A percentile compares a stretch with the other conserved stretches of the same genome.
Evolutionary conservation across 805 yeast species (phyloP).

Genomic region (Soucietia sequanensis): DNA sequence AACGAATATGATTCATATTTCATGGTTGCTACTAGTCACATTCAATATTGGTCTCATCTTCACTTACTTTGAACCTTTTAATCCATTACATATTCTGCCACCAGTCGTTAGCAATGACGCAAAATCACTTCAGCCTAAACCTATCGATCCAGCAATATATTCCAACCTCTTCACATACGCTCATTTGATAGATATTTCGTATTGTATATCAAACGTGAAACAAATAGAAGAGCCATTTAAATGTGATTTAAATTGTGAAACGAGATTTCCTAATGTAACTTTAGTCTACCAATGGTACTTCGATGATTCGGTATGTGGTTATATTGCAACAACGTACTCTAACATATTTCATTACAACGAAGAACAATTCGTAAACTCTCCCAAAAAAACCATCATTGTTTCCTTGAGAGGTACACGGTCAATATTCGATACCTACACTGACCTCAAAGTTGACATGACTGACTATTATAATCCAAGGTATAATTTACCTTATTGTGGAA

Average conservation of each 20-base stretch:
- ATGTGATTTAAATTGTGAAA: conserved; percentile 36
- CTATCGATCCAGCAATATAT: conserved; percentile 22
- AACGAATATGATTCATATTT: too few relatives aligned
- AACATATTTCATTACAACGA: conserved; percentile 21
- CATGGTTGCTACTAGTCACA: too few relatives aligned
- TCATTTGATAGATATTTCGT: conserved; percentile 43
- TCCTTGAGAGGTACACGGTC: conserved; percentile 46
- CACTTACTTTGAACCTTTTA: too few relatives aligned
- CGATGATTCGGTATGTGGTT: conserved; percentile 38
- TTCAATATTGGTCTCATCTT: too few relatives aligned
- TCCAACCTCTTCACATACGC: conserved; percentile 36
- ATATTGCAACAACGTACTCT: conserved; percentile 31
- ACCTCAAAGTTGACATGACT: conserved; percentile 36
- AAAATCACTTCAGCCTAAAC: too few relatives aligned
- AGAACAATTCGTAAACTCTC: conserved; percentile 1
- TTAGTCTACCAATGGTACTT: conserved; percentile 42
- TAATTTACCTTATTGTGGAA: conserved; percentile 25
- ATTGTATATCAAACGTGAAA: conserved; percentile 33
- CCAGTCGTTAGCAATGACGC: too few relatives aligned
- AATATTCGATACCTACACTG: conserved; percentile 37
- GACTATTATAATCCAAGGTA: conserved; percentile 21
- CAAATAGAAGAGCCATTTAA: conserved; percentile 36
- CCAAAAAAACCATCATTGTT: conserved; percentile 28
- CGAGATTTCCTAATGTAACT: conserved; percentile 33
- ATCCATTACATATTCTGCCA: too few relatives aligned